Base-by-base conservation (phyloP, 192 early-diverging fungal species). In the Pilaira anomala region DNA sequence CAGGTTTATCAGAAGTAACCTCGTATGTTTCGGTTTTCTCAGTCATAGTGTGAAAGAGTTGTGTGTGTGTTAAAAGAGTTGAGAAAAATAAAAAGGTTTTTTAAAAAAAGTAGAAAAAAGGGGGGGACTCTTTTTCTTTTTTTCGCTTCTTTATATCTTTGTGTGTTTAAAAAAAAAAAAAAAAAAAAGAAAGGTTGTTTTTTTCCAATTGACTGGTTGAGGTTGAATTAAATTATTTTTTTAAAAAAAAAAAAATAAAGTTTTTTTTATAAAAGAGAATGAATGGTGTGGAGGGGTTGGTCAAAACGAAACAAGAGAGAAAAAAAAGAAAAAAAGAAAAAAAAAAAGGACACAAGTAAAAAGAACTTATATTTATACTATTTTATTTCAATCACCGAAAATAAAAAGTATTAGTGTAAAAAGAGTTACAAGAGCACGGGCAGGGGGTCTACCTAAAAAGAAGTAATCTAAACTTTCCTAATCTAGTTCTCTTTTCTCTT, bases 1-100 rank as follows among this genome's bases (percentile, higher is more conserved):
- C 42, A 19, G 51, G 58, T 51, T 63, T 29, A 21, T 57, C 51
- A 48, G 48, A 24, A 29, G 46, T 51, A 63, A 63, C 73, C 62
- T 68, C 66, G 65, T 57, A 63, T 66, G 65, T 64, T 69, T 62
- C 46, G 48, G 55, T 62, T 29, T 60, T 56, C 52, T 57, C 54
- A 66, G 67, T 44, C 61, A 65, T 55, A 9, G 33, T 36, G 33
- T 36, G 33, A 9, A n/a, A n/a, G n/a, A n/a, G n/a, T 36, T 36
- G 33, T 36, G 33, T 33, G 22, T 42, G 42, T 45, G n/a, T 22
- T 49, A 30, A 24, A 33, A 62, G 12, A 50, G 45, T 49, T 18
- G 26, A 25, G 58, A 57, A 56, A 55, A 33, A 33, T 26, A 44
- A 41, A 61, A 41, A 40, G n/a, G 12, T 25, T 28, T 36, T n/a